Evolutionary conservation across 23 red algal species (phyloP), one percentile per base, ranked within the genome.

Genomic region (Agarophyton chilense): DNA sequence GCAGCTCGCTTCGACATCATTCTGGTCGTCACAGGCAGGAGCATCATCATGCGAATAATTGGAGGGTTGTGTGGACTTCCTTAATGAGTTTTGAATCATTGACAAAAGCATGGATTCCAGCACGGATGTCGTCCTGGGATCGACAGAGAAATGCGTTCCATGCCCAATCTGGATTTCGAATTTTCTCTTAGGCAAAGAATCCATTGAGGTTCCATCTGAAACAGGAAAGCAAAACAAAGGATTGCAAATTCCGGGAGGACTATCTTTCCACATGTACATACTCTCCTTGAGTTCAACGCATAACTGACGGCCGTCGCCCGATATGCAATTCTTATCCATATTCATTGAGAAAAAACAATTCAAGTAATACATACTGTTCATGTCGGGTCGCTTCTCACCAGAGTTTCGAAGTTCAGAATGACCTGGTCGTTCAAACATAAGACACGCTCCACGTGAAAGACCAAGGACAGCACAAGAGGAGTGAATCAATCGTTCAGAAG

Each of bases 391-490:
- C 28, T 45, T 39, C 7, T 12, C 24, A 10, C 41, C 17, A 17
- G 26, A 13, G 8, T 47, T 25, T 29, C 4, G 22, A 39, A 7
- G 43, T 28, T 25, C 17, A 9, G 38, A 26, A 4, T 74, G 21
- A 1, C 7, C 17, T 46, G 25, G n/a, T 21, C 0, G 2, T 46
- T 74, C 12, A 46, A 39, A 24, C 24, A 29, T n/a, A 9, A 28
- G 34, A 38, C 85, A 89, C 16, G 52, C 85, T 40, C 85, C 85
- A 60, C 70, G 67, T 28, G 73, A 28, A 9, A 89, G 24, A 6
- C 85, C 85, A 8, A 89, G 11, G 1, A 77, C 25, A 52, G 72
- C 73, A 21, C 55, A 60, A 60, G 85, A 89, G 29, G 36, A 52
- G 46, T 89, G 42, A 13, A 79, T 21, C 7, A 89, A 19, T 2